Base-by-base conservation (phyloP, 495 filamentous ascomycete species). In the Rostrohypoxylon terebratum region DNA sequence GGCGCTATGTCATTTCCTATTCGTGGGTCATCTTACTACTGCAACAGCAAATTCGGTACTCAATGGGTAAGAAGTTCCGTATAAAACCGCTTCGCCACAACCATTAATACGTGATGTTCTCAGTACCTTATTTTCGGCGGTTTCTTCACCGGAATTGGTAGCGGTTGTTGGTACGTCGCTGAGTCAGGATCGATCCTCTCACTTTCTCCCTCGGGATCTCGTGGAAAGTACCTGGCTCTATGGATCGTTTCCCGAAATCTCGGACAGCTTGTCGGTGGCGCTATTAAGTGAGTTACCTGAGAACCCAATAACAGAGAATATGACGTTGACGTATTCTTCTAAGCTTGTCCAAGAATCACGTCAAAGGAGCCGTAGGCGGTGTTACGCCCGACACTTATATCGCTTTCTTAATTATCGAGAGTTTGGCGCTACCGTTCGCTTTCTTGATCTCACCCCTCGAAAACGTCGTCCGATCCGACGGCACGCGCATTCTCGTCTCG, bases 101-200 rank as follows among this genome's bases (percentile, higher is more conserved):
- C n/a, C 6, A 23, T 63, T 72, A 53, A 71, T 18, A 48, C 42
- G 11, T 11, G 8, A 33, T 36, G 10, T 33, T 14, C 53, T 44
- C 40, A 72, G 71, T 73, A 73, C 63, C 74, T 85, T 0, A 65
- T 85, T n/a, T 80, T 86, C 13, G 84, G 82, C 1, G 82, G 82
- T 3, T 80, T 81, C 36, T 78, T 81, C 7, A 85, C 83, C 59
- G 84, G 84, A 0, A 74, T 85, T 16, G 78, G 79, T 8, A 84
- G 82, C 0, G 82, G 82, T 25, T 81, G 83, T 18, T 75, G 85
- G n/a, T 86, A 84, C 78, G 83, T 82, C 0, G 81, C 82, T 25
- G 84, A 86, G 59, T 82, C 82, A 50, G 83, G 83, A 14, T 83
- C 84, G 63, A 84, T 83, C 1, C 79, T 86, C 48, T 83, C 81